Conservation (phyloP, 352 stramenopile genomes). For the Globisporangium yorkense region DNA sequence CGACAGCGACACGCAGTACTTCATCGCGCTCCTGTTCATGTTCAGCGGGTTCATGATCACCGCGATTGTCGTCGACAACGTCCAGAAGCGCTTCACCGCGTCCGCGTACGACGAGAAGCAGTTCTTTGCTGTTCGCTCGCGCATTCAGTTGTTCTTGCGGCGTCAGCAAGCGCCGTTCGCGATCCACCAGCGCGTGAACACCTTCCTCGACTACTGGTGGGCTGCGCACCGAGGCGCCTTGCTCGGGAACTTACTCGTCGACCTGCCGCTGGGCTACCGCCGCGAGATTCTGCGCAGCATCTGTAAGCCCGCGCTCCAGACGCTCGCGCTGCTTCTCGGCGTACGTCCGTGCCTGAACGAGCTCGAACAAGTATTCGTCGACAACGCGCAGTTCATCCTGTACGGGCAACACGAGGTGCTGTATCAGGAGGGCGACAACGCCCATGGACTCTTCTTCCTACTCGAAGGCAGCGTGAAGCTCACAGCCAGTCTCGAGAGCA, state of each 20-base stretch:
- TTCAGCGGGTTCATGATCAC: constrained; percentile 46
- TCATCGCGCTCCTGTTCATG: constrained; percentile 40
- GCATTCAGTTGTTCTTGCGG: constrained; percentile 38
- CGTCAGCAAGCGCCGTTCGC: constrained; percentile 31
- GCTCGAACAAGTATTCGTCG: constrained; percentile 30
- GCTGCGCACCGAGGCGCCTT: constrained; percentile 32
- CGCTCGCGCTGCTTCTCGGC: constrained; percentile 18
- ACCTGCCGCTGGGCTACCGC: constrained; percentile 25
- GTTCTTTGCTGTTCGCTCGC: constrained; percentile 34
- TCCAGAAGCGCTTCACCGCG: constrained; percentile 44
- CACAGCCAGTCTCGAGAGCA: background rate
- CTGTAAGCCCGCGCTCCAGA: constrained; percentile 28
- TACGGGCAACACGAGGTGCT: constrained; percentile 36
- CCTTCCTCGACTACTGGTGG: constrained; percentile 50
- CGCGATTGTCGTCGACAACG: constrained; percentile 40
- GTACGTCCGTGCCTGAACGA: constrained; percentile 19
- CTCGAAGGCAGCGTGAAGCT: constrained; percentile 16
- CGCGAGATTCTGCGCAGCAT: constrained; percentile 34
- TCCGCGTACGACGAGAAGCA: constrained; percentile 44
- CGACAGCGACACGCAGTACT: constrained; percentile 28
- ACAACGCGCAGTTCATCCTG: constrained; percentile 29
- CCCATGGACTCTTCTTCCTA: constrained; percentile 26
- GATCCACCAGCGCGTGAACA: constrained; percentile 38
- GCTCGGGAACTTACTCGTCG: constrained; percentile 29
- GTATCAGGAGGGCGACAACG: constrained; percentile 32